A percentile compares a stretch with the other conserved stretches of the same genome.
These are phyloP conservation scores for Cyamopsis tetragonoloba DNA, from an alignment of 306 rosid species.

Conservation along the genomic window DNA sequence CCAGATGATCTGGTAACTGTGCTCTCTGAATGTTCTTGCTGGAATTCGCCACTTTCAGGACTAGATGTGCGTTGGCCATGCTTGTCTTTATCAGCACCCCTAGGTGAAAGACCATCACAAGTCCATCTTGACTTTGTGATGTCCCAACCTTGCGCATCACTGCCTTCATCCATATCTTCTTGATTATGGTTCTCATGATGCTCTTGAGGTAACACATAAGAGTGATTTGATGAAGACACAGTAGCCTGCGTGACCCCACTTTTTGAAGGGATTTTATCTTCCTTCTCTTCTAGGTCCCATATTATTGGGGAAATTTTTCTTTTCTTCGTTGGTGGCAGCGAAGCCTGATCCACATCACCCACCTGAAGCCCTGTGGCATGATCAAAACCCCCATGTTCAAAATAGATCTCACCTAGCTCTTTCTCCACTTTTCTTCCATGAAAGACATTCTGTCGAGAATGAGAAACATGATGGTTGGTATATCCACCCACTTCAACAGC, in stretches of 20 bases:
- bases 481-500: constrained; percentile 1
- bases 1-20: constrained; percentile 36
- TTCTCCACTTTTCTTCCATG: constrained; percentile 27
- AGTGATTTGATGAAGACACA: constrained; percentile 14
- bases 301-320: constrained; percentile 66
- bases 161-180: constrained; percentile 33
- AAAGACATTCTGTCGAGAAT: constrained; percentile 11
- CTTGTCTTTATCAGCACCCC: constrained; percentile 19
- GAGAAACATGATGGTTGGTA: background rate
- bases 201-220: background rate
- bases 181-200: background rate
- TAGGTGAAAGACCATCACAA: constrained; percentile 43
- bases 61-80: constrained; percentile 26
- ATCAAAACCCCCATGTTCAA: background rate
- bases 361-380: background rate
- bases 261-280: constrained; percentile 25
- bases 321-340: constrained; percentile 43
- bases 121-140: constrained; percentile 81
- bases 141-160: constrained; percentile 25
- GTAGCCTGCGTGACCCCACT: constrained; percentile 18
- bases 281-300: constrained; percentile 55
- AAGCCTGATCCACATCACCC: constrained; percentile 19
- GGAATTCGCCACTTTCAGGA: constrained; percentile 54
- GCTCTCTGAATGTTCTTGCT: constrained; percentile 36
- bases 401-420: constrained; percentile 28